phyloP scores from a whole-genome alignment of 129 eudicot species.

The Centaurea solstitialis region DNA sequence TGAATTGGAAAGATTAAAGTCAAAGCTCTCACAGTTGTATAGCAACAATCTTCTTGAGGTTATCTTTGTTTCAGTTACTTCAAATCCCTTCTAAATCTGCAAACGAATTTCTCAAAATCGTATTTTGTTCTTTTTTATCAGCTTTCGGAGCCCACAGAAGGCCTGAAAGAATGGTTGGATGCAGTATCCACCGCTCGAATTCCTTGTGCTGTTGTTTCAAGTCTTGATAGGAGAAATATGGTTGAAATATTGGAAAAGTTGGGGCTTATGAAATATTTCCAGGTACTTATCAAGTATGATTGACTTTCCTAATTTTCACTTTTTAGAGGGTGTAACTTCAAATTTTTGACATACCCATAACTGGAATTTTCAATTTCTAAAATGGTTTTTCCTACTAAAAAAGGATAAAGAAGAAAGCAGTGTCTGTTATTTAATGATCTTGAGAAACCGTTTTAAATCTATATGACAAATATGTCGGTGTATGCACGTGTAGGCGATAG shows the following conservation, averaged over 20 bases:
- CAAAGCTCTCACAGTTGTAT: conserved; percentile 72
- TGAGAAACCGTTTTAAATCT: neutral
- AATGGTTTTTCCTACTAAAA: neutral
- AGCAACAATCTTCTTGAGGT: conserved; percentile 72
- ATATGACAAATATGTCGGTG: conserved; percentile 2
- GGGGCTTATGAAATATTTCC: conserved; percentile 81
- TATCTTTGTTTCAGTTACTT: conserved; percentile 5
- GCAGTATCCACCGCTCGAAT: conserved; percentile 80
- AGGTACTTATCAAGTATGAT: conserved; percentile 39
- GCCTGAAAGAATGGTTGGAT: conserved; percentile 87
- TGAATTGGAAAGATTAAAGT: conserved; percentile 74
- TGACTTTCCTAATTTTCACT: neutral
- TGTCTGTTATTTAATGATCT: neutral
- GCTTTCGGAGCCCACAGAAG: conserved; percentile 86
- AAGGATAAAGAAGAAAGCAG: neutral
- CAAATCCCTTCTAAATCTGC: neutral
- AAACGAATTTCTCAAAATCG: conserved; percentile 20
- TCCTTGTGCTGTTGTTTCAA: conserved; percentile 97
- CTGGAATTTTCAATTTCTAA: neutral
- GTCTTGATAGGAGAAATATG: conserved; percentile 79
- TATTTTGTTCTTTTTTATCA: conserved; percentile 28
- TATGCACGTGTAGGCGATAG: conserved; percentile 66
- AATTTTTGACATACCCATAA: neutral
- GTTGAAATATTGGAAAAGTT: conserved; percentile 68
- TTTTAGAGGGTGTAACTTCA: neutral